These are phyloP conservation scores for Falciphora oryzae DNA, from an alignment of 2,329 filamentous ascomycete genomes.

Conservation along the genomic window DNA sequence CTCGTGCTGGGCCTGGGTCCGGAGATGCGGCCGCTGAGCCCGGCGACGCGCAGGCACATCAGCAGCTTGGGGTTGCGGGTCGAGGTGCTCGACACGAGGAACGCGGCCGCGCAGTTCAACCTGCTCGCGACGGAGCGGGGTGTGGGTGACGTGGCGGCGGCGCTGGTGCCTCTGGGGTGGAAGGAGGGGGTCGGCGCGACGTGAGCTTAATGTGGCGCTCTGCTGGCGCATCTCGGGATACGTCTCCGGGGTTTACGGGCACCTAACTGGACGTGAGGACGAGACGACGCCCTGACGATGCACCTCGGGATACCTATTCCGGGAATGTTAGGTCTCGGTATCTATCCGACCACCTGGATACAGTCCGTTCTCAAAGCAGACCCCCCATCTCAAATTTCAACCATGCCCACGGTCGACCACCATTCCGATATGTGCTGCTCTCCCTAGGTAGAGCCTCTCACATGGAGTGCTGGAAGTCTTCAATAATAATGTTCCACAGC, in stretches of 20 bases:
- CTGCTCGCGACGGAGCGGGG: slow-evolving; percentile 90
- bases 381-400: neutral
- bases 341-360: too few species aligned
- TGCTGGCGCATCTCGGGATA: neutral
- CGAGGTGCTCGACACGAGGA: slow-evolving; percentile 86
- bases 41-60: slow-evolving; percentile 65
- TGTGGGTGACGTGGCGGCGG: slow-evolving; percentile 77
- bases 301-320: too few species aligned
- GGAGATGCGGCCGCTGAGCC: slow-evolving; percentile 68
- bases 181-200: neutral
- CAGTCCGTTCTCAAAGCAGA: neutral
- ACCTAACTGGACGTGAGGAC: too few species aligned
- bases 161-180: slow-evolving; percentile 71
- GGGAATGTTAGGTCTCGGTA: too few species aligned
- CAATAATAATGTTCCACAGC: too few species aligned
- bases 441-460: too few species aligned
- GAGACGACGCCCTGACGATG: too few species aligned
- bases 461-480: too few species aligned
- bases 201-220: neutral
- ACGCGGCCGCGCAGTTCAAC: slow-evolving; percentile 93
- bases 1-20: slow-evolving; percentile 83
- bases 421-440: too few species aligned
- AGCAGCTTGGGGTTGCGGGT: slow-evolving; percentile 75
- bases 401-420: neutral
- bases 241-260: too few species aligned